Percentiles rank a stretch among this genome's conserved stretches.
Conservation (phyloP, 192 early-diverging fungal genomes). For the Entomortierella beljakovae region DNA sequence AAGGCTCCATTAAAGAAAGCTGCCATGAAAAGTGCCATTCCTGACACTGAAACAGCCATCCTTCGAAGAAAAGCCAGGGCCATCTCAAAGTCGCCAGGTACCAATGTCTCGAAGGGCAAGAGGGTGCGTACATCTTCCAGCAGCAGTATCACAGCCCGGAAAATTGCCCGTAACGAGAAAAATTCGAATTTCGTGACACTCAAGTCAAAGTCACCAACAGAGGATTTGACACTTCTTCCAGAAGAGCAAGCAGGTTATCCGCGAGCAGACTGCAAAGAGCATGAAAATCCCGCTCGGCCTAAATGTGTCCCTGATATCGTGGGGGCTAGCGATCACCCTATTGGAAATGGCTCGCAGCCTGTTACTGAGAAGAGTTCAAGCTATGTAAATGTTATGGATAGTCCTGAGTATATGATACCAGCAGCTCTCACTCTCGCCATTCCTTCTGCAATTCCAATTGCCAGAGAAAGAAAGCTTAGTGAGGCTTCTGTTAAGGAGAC, state of each 20-base stretch:
- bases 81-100: too few relatives aligned
- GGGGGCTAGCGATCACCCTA: not conserved
- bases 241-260: slow-evolving; percentile 40
- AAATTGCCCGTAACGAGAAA: not conserved
- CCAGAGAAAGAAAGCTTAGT: too few relatives aligned
- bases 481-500: too few relatives aligned
- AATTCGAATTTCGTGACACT: slow-evolving; percentile 27
- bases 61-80: too few relatives aligned
- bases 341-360: not conserved
- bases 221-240: slow-evolving; percentile 19
- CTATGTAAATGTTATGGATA: not conserved
- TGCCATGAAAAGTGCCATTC: too few relatives aligned
- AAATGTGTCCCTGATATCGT: slow-evolving; percentile 3
- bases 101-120: not conserved
- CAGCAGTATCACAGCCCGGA: not conserved
- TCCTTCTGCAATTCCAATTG: too few relatives aligned
- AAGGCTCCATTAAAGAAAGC: too few relatives aligned
- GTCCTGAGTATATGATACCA: not conserved
- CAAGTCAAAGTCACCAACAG: slow-evolving; percentile 20
- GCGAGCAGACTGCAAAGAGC: not conserved
- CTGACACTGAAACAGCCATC: too few relatives aligned
- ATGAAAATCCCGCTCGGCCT: slow-evolving; percentile 18
- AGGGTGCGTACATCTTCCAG: not conserved
- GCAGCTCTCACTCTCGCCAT: too few relatives aligned
- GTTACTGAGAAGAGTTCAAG: not conserved